Evolutionary conservation across 352 stramenopile species (phyloP).

Genomic region (Phytophthora chlamydospora): DNA sequence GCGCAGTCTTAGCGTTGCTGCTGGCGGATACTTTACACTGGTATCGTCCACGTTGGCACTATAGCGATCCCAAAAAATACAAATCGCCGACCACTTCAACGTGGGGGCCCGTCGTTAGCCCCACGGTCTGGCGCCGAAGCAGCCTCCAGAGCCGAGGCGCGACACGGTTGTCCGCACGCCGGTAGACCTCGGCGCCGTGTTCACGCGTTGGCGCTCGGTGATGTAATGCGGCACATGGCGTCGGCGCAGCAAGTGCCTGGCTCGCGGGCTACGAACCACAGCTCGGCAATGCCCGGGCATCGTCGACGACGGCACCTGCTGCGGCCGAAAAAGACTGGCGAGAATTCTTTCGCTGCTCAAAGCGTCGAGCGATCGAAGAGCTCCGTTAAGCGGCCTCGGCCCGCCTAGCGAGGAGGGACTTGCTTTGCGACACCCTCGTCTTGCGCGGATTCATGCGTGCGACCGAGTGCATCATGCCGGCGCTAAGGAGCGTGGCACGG

Average conservation of each 20-base stretch:
- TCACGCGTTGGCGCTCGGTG: slow-evolving; percentile 14
- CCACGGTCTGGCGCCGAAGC: slow-evolving; percentile 18
- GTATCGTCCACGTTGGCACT: background rate
- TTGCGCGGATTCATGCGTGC: slow-evolving; percentile 7
- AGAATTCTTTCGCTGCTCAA: slow-evolving; percentile 26
- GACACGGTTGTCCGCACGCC: slow-evolving; percentile 12
- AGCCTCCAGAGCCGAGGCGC: slow-evolving; percentile 9
- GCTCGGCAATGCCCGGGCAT: slow-evolving; percentile 6
- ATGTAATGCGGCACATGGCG: slow-evolving; percentile 24
- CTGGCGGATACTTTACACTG: background rate
- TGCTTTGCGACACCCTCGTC: slow-evolving; percentile 8
- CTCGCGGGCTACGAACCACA: slow-evolving; percentile 10
- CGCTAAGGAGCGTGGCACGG: slow-evolving; percentile 12
- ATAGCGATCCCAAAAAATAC: slow-evolving; percentile 9
- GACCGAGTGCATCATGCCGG: slow-evolving; percentile 14
- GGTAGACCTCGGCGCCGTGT: slow-evolving; percentile 12
- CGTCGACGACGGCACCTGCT: slow-evolving; percentile 1
- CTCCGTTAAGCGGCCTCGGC: background rate
- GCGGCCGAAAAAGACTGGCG: slow-evolving; percentile 6
- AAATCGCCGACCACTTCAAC: slow-evolving; percentile 31
- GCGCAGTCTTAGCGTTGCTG: background rate
- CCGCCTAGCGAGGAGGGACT: background rate
- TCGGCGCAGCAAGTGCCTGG: slow-evolving; percentile 8
- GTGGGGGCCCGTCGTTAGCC: slow-evolving; percentile 6
- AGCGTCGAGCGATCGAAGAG: slow-evolving; percentile 15